Evolutionary conservation across 2,329 filamentous ascomycete genomes (phyloP).

Genomic region (Zymoseptoria tritici): DNA sequence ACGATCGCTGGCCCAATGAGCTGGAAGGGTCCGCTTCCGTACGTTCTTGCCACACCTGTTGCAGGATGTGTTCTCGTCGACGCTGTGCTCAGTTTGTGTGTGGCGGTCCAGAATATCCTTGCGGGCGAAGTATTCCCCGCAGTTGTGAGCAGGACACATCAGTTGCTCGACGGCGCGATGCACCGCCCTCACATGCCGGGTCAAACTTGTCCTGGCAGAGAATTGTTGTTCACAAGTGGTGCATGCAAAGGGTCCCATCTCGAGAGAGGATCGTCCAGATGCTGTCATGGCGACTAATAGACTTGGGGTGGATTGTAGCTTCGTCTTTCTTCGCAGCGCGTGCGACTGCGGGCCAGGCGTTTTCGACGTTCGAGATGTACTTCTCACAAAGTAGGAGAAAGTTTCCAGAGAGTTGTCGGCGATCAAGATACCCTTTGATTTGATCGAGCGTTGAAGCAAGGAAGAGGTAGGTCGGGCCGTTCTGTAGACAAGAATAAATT

Average conservation of each 20-base stretch:
- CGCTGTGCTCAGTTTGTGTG: background rate
- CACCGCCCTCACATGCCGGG: background rate
- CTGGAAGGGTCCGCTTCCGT: background rate
- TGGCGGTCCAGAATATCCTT: background rate
- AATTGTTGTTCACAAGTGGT: background rate
- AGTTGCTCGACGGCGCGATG: background rate
- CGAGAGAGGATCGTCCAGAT: background rate
- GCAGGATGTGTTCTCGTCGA: background rate
- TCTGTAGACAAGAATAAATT: background rate
- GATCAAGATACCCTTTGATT: background rate
- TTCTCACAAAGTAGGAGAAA: background rate
- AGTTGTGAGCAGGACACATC: background rate
- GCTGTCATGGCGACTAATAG: background rate
- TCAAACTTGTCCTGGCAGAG: background rate
- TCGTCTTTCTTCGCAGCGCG: background rate
- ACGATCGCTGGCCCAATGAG: background rate
- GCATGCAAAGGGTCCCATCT: background rate
- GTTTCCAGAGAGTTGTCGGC: background rate
- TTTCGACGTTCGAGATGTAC: background rate
- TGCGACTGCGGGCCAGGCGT: background rate
- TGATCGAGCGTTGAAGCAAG: background rate
- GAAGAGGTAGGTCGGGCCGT: background rate
- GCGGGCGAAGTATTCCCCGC: background rate
- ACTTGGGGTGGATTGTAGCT: background rate
- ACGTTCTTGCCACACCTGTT: background rate